These are phyloP conservation scores for Linaria vulgaris DNA, from an alignment of 257 asterid species.

Conservation along the genomic window DNA sequence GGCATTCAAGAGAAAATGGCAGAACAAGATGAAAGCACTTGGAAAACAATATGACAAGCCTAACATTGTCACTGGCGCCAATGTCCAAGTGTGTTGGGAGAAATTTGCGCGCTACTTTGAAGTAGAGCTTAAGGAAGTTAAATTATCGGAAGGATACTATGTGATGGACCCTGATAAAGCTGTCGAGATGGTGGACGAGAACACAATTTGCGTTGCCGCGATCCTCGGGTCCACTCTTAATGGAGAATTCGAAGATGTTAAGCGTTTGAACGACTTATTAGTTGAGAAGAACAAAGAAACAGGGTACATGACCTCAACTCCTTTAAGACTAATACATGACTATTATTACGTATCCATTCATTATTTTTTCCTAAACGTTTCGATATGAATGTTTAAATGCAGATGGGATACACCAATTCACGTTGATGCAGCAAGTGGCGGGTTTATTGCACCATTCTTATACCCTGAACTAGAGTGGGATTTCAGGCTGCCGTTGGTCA, in stretches of 20 bases:
- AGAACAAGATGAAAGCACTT: constrained; percentile 70
- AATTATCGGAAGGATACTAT: constrained; percentile 72
- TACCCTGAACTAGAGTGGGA: constrained; percentile 94
- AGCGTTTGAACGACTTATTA: constrained; percentile 70
- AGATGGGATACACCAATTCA: constrained; percentile 94
- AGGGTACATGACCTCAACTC: constrained; percentile 41
- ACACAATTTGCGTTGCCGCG: constrained; percentile 92
- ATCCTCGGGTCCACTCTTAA: constrained; percentile 84
- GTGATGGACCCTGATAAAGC: constrained; percentile 93
- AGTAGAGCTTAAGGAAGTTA: constrained; percentile 89
- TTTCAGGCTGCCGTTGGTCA: constrained; percentile 77
- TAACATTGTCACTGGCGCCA: constrained; percentile 89
- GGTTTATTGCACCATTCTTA: constrained; percentile 86
- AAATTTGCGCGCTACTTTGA: constrained; percentile 89
- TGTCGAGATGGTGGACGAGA: constrained; percentile 85
- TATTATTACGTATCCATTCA: too few species aligned
- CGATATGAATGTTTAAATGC: constrained; percentile 6
- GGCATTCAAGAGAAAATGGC: constrained; percentile 92
- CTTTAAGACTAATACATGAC: background rate
- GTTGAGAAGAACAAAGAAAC: constrained; percentile 63
- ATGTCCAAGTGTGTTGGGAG: constrained; percentile 96
- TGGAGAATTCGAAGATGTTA: constrained; percentile 93
- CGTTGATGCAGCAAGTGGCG: constrained; percentile 97
- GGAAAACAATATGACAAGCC: constrained; percentile 89
- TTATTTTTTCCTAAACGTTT: too few species aligned